Evolutionary conservation across 352 stramenopile genomes (phyloP).

Genomic region (Phytophthora agathidicida): DNA sequence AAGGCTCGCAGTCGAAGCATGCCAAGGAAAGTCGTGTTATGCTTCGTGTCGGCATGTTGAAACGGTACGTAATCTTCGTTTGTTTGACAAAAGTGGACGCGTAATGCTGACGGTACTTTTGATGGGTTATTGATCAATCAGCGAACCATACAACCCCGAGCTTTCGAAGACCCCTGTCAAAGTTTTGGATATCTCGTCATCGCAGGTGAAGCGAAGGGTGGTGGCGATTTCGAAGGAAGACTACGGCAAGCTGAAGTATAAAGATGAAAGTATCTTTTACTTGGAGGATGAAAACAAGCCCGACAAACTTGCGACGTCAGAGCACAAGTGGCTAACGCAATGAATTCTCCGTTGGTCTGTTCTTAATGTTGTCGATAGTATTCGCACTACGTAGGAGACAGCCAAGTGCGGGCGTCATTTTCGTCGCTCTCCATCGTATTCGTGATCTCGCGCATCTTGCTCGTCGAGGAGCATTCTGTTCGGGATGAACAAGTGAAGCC

Average conservation of each 20-base stretch:
- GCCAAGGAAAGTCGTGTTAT: constrained; percentile 40
- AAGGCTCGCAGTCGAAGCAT: constrained; percentile 29
- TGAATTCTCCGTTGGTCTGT: constrained; percentile 6
- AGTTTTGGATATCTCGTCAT: constrained; percentile 56
- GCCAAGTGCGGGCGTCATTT: background rate
- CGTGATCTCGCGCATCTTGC: constrained; percentile 15
- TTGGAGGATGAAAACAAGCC: constrained; percentile 39
- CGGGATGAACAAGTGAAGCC: constrained; percentile 81
- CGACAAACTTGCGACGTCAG: constrained; percentile 7
- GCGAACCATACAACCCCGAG: constrained; percentile 58
- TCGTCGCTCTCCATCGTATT: constrained; percentile 3
- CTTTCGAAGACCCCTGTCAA: constrained; percentile 47
- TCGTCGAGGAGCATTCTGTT: constrained; percentile 67
- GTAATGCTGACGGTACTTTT: background rate
- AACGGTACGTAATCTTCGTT: constrained; percentile 45
- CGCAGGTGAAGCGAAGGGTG: constrained; percentile 71
- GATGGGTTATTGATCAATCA: constrained; percentile 16
- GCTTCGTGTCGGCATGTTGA: constrained; percentile 66
- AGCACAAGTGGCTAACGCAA: constrained; percentile 28
- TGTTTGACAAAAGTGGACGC: background rate
- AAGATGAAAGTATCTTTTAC: constrained; percentile 83
- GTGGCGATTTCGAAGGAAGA: constrained; percentile 71
- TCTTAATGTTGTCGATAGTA: constrained; percentile 3
- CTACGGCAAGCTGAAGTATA: constrained; percentile 65
- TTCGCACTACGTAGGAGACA: background rate